Evolutionary conservation across 192 early-diverging fungal species (phyloP).

Genomic region (Entomortierella chlamydospora): DNA sequence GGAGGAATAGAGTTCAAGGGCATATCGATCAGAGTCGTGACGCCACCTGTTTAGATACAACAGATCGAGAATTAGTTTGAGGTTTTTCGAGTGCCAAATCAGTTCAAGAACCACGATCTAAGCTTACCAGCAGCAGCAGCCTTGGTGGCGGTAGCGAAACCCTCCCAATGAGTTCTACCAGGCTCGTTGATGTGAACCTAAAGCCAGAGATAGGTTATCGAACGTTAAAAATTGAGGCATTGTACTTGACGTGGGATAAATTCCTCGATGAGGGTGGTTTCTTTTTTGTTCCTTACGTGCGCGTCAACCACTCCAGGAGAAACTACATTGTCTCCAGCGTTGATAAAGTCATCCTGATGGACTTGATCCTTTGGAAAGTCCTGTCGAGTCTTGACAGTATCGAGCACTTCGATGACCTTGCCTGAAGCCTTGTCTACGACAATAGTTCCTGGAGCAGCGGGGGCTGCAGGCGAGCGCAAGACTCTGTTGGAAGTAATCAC

Average conservation of each 20-base stretch:
- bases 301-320: conserved; percentile 84
- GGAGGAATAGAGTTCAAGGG: conserved; percentile 90
- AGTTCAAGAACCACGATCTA: no score
- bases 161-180: conserved; percentile 88
- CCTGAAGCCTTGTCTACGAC: conserved; percentile 64
- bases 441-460: conserved; percentile 67
- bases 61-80: no score
- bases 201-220: neutral
- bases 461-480: conserved; percentile 52
- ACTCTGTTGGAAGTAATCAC: conserved; percentile 50
- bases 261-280: neutral
- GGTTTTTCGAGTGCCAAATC: no score
- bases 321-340: conserved; percentile 68
- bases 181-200: conserved; percentile 88
- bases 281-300: conserved; percentile 54
- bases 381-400: conserved; percentile 26
- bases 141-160: conserved; percentile 81
- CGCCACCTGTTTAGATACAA: conserved; percentile 62
- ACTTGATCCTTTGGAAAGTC: conserved; percentile 55
- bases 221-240: no score
- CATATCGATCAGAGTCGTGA: conserved; percentile 87
- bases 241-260: neutral
- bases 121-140: conserved; percentile 77
- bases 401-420: conserved; percentile 62
- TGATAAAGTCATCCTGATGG: conserved; percentile 54